phyloP scores from a whole-genome alignment of 495 filamentous ascomycete species.

The Penicillium psychrofluorescens region DNA sequence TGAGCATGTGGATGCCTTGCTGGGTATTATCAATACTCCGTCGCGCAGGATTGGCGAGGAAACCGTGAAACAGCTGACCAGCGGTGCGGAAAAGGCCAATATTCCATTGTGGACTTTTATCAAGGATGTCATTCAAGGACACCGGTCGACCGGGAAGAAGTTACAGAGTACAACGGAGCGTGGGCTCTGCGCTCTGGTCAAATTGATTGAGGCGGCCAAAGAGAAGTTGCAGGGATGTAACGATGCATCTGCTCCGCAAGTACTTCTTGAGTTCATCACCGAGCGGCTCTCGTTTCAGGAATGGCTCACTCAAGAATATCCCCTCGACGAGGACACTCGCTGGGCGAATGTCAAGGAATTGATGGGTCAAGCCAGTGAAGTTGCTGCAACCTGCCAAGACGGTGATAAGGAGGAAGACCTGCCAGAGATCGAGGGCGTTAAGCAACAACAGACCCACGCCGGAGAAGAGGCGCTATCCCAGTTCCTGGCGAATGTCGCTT shows the following conservation, averaged over 20 bases:
- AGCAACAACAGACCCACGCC: slow-evolving; percentile 50
- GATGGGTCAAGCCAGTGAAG: slow-evolving; percentile 66
- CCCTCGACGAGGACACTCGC: slow-evolving; percentile 68
- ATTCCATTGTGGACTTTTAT: slow-evolving; percentile 69
- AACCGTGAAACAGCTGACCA: slow-evolving; percentile 67
- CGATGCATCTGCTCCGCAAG: slow-evolving; percentile 48
- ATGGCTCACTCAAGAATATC: slow-evolving; percentile 61
- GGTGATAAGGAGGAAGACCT: slow-evolving; percentile 57
- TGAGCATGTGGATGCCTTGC: slow-evolving; percentile 79
- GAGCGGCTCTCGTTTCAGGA: slow-evolving; percentile 66
- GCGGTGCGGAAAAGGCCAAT: slow-evolving; percentile 60
- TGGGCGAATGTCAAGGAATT: slow-evolving; percentile 95
- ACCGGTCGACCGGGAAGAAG: slow-evolving; percentile 56
- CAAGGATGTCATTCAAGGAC: slow-evolving; percentile 62
- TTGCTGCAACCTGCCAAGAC: slow-evolving; percentile 18
- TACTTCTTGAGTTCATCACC: slow-evolving; percentile 69
- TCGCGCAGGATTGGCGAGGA: slow-evolving; percentile 74
- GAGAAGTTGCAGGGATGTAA: slow-evolving; percentile 49
- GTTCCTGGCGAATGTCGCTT: slow-evolving; percentile 83
- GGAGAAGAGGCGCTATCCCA: slow-evolving; percentile 63
- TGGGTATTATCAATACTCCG: slow-evolving; percentile 81
- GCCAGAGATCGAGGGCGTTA: slow-evolving; percentile 68
- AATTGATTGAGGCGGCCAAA: slow-evolving; percentile 52
- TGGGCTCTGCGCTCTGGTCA: slow-evolving; percentile 51
- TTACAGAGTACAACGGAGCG: slow-evolving; percentile 62